A percentile compares a stretch with the other conserved stretches of the same genome.
Conservation (phyloP, 2,329 filamentous ascomycete genomes). For the Fonsecaea pedrosoi region DNA sequence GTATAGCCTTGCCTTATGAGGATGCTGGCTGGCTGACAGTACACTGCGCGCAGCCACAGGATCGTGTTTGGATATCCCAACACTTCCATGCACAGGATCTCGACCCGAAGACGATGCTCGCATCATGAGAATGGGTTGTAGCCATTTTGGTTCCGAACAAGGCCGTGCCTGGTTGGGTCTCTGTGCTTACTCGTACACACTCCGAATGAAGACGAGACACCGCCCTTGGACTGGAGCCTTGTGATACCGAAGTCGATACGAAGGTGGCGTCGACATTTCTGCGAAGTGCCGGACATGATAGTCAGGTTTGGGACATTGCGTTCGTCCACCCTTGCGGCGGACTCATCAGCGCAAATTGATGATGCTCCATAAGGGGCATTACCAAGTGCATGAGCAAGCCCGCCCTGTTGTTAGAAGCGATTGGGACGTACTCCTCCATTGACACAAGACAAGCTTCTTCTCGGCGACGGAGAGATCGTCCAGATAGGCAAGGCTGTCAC, state of each 20-base stretch:
- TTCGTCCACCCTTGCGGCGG: neutral
- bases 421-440: neutral
- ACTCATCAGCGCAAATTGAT: neutral
- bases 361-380: neutral
- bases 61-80: constrained; percentile 1
- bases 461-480: neutral
- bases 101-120: neutral
- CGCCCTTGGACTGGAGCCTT: constrained; percentile 1
- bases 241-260: neutral
- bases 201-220: neutral
- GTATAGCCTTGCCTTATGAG: constrained; percentile 1
- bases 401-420: neutral
- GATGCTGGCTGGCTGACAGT: constrained; percentile 2
- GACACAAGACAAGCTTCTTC: neutral
- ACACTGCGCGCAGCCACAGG: neutral
- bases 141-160: neutral
- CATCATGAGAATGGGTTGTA: neutral
- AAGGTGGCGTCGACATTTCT: neutral
- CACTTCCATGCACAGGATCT: neutral
- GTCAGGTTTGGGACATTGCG: neutral
- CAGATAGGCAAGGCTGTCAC: neutral
- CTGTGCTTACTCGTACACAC: neutral
- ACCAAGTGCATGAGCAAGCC: neutral
- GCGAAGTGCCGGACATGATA: constrained; percentile 10
- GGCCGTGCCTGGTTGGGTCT: neutral